These are phyloP conservation scores for Verbena officinalis DNA, from an alignment of 257 asterid species.

Conservation along the genomic window DNA sequence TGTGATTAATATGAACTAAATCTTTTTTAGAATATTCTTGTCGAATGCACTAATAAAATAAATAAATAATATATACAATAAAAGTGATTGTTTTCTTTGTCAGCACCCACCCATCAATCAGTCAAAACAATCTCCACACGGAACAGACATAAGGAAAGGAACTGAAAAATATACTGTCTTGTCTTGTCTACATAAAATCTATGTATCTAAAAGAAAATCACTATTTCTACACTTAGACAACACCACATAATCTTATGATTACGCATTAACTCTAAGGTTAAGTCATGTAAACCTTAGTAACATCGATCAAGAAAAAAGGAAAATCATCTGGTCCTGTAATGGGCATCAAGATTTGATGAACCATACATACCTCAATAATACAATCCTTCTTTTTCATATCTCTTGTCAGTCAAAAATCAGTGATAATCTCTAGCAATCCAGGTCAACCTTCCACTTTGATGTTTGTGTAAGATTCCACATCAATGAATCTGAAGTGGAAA, in stretches of 20 bases:
- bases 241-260: not conserved
- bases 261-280: not conserved
- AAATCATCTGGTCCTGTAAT: not conserved
- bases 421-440: not conserved
- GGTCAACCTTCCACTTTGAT: not conserved
- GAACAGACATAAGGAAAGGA: not conserved
- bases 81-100: not conserved
- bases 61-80: too few relatives aligned
- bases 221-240: not conserved
- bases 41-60: too few relatives aligned
- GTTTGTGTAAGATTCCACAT: not conserved
- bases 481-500: not conserved
- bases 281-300: not conserved
- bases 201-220: not conserved
- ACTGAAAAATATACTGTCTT: not conserved
- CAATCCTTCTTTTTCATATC: not conserved
- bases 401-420: not conserved
- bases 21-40: too few relatives aligned
- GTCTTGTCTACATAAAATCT: conserved; percentile 7
- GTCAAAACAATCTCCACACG: too few relatives aligned
- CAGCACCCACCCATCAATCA: conserved; percentile 21
- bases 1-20: too few relatives aligned
- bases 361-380: not conserved
- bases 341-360: not conserved
- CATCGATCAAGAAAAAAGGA: not conserved